phyloP scores from a whole-genome alignment of 2,329 filamentous ascomycete species.

The Penicillium sclerotiorum region DNA sequence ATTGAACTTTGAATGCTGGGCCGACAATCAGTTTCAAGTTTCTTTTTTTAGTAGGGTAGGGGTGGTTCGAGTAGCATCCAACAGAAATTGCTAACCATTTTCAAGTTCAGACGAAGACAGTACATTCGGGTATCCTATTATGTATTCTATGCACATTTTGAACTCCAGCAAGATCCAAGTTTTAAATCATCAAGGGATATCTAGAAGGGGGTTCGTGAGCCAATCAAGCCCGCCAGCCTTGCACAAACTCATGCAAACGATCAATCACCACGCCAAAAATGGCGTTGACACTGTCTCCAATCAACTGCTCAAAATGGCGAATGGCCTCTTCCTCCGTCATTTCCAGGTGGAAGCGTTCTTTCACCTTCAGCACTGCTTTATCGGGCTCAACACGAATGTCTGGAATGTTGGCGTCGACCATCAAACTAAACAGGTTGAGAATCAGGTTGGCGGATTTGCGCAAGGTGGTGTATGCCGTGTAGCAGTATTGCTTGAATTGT shows the following conservation, averaged over 20 bases:
- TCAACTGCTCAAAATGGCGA: slow-evolving; percentile 80
- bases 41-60: too few species aligned
- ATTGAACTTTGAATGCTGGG: too few species aligned
- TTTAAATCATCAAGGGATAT: too few species aligned
- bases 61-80: too few species aligned
- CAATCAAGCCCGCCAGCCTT: slow-evolving; percentile 79
- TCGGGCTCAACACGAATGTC: slow-evolving; percentile 92
- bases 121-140: too few species aligned
- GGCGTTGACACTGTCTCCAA: slow-evolving; percentile 86
- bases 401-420: slow-evolving; percentile 96
- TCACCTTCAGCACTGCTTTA: slow-evolving; percentile 91
- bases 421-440: slow-evolving; percentile 90
- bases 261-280: slow-evolving; percentile 95
- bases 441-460: slow-evolving; percentile 89
- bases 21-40: too few species aligned
- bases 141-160: too few species aligned
- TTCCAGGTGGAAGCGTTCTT: slow-evolving; percentile 91
- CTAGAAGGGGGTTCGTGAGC: too few species aligned
- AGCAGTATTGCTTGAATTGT: slow-evolving; percentile 93
- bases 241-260: slow-evolving; percentile 88
- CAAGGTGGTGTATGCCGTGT: slow-evolving; percentile 88
- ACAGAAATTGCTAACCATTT: too few species aligned
- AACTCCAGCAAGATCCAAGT: too few species aligned
- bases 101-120: too few species aligned
- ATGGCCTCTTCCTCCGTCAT: slow-evolving; percentile 91